A percentile compares a stretch with the other conserved stretches of the same genome.
Evolutionary conservation across 768 basidiomycete species (phyloP).

Genomic region (Boletus sensibilis): DNA sequence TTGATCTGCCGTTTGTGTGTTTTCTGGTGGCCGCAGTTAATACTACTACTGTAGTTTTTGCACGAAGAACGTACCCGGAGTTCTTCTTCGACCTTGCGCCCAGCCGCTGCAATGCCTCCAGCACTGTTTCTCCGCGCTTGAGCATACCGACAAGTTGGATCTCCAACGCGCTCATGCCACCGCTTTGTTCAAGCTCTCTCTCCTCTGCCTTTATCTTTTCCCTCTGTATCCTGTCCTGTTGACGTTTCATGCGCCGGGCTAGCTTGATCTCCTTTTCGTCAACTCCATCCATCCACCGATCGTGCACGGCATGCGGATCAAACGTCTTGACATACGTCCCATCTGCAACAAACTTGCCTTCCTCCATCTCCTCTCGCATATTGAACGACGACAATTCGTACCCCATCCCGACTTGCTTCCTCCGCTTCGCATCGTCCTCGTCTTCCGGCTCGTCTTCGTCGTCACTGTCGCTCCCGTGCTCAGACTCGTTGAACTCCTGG

Average conservation of each 20-base stretch:
- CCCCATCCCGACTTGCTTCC: slow-evolving; percentile 87
- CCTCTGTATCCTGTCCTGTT: slow-evolving; percentile 69
- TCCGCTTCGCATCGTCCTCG: slow-evolving; percentile 75
- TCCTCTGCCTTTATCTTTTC: slow-evolving; percentile 73
- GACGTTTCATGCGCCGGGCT: slow-evolving; percentile 72
- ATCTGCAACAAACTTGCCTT: slow-evolving; percentile 95
- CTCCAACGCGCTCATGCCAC: slow-evolving; percentile 63
- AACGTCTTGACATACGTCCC: slow-evolving; percentile 83
- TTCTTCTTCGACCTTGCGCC: slow-evolving; percentile 62
- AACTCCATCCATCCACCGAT: slow-evolving; percentile 93
- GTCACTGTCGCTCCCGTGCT: slow-evolving; percentile 38
- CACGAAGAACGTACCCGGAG: slow-evolving; percentile 21
- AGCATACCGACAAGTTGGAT: slow-evolving; percentile 69
- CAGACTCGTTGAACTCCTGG: slow-evolving; percentile 69
- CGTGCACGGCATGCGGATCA: slow-evolving; percentile 90
- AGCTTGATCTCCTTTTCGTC: slow-evolving; percentile 83
- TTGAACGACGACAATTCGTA: slow-evolving; percentile 94
- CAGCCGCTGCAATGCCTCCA: slow-evolving; percentile 85
- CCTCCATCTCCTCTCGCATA: slow-evolving; percentile 98
- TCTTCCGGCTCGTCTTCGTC: slow-evolving; percentile 52
- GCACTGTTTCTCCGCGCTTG: slow-evolving; percentile 86
- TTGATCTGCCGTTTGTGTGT: slow-evolving; percentile 35
- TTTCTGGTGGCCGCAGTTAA: slow-evolving; percentile 16
- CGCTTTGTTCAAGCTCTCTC: slow-evolving; percentile 64
- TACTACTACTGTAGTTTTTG: not conserved